Evolutionary conservation across 257 asterid species (phyloP), one percentile per base, ranked within the genome.

Genomic region (Gardenia jasminoides): DNA sequence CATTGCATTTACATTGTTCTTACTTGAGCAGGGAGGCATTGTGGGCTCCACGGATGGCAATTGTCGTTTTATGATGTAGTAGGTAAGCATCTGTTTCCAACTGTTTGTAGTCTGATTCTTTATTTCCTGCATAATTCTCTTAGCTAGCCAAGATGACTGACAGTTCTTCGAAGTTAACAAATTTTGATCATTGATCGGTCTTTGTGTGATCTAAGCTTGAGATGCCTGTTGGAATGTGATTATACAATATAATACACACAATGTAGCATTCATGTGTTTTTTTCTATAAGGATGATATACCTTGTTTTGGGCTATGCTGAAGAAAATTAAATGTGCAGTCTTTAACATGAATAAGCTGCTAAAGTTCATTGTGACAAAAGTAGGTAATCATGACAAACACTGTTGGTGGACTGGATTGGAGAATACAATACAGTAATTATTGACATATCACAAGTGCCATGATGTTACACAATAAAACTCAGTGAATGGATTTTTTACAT

Each of bases 11-110:
- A 74, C 75, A 28, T 50, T 81, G 11, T 58, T 81, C 66, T 70
- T 78, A 15, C 70, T 82, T 46, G 33, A 81, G 67, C 89, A 94
- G 97, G 95, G 99, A 44, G 97, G 99, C 59, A 83, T 91, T 72
- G 88, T 93, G 70, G 99, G 99, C 70, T 91, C 95, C 82, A 86
- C 90, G 90, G 90, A 91, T 72, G 99, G 99, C 6, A 91, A 86
- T 76, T 94, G 97, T 83, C 89, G 80, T 26, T 94, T 69, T 94
- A 83, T 75, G 93, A 92, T 47, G 74, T 90, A 70, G 78, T 82
- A 86, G 99, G 97, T 94, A 87, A 59, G 76, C 70, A 39, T 58
- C 28, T 47, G n/a, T 47, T 26, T 19, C 41, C 33, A 22, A 26
- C 19, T 13, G 10, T 36, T 56, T 48, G 30, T 26, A 66, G 43